Percentiles rank a stretch among this genome's conserved stretches.
Evolutionary conservation across 78 protist species (phyloP).

Genomic region (Speleostelium caveatum): DNA sequence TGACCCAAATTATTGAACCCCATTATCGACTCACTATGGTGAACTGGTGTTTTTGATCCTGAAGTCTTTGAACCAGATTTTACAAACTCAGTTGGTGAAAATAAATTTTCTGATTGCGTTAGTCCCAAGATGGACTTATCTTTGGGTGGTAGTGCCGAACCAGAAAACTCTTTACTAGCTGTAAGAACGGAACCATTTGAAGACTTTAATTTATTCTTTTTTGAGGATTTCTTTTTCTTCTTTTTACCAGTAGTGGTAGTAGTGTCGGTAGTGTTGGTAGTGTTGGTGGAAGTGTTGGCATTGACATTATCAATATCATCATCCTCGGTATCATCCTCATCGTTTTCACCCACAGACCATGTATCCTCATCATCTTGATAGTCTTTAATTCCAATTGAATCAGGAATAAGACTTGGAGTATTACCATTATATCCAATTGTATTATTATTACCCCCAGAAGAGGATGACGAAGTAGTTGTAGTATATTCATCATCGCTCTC

Average conservation of each 20-base stretch:
- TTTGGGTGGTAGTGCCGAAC: background rate
- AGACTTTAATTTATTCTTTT: background rate
- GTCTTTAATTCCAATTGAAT: background rate
- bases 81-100: constrained; percentile 75
- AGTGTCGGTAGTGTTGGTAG: background rate
- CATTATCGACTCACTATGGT: constrained; percentile 2
- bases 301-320: background rate
- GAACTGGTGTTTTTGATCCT: constrained; percentile 11
- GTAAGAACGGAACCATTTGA: background rate
- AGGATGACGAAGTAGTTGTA: constrained; percentile 4
- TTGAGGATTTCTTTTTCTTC: background rate
- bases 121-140: background rate
- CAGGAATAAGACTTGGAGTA: background rate
- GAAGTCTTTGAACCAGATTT: background rate
- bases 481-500: constrained; percentile 54
- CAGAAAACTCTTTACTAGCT: background rate
- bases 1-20: constrained; percentile 39
- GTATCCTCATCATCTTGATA: constrained; percentile 37
- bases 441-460: background rate
- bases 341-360: constrained; percentile 14
- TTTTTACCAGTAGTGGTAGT: background rate
- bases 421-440: background rate
- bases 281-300: background rate
- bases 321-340: background rate
- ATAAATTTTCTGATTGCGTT: background rate